A percentile compares a stretch with the other conserved stretches of the same genome.
Evolutionary conservation across 495 filamentous ascomycete genomes (phyloP).

Genomic region (Lentithecium fluviatile): DNA sequence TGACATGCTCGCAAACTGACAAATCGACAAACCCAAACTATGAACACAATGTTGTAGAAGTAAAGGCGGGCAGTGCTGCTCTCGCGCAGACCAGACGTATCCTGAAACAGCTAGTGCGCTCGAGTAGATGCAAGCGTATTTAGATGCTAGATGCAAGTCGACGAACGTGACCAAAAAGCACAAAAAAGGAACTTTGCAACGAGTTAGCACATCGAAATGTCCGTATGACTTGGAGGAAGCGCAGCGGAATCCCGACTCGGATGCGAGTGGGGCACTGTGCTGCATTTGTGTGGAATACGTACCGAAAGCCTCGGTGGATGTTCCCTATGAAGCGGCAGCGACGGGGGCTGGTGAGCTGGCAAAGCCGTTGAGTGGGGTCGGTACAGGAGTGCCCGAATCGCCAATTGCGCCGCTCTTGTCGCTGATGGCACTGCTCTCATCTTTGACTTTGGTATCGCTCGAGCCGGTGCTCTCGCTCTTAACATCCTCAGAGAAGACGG

Average conservation of each 20-base stretch:
- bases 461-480: slow-evolving; percentile 59
- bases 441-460: slow-evolving; percentile 74
- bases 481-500: slow-evolving; percentile 47
- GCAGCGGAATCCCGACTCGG: background rate
- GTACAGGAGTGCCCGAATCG: slow-evolving; percentile 31
- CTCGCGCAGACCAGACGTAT: too few relatives aligned
- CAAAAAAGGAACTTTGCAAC: too few relatives aligned
- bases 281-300: background rate
- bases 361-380: slow-evolving; percentile 35
- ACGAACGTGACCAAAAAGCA: background rate
- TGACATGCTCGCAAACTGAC: slow-evolving; percentile 8
- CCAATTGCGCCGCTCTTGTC: slow-evolving; percentile 62
- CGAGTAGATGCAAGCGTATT: too few relatives aligned
- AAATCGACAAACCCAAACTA: background rate
- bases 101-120: too few relatives aligned
- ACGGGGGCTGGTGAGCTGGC: slow-evolving; percentile 50
- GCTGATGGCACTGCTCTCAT: slow-evolving; percentile 66
- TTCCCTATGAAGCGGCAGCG: slow-evolving; percentile 35
- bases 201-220: too few relatives aligned
- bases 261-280: background rate
- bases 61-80: slow-evolving; percentile 1
- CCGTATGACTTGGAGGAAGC: too few relatives aligned
- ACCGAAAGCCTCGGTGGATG: slow-evolving; percentile 31
- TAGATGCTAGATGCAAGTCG: background rate
- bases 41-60: background rate